Evolutionary conservation across 306 rosid genomes (phyloP), one percentile per base, ranked within the genome.

Genomic region (Boehmeria nivea): DNA sequence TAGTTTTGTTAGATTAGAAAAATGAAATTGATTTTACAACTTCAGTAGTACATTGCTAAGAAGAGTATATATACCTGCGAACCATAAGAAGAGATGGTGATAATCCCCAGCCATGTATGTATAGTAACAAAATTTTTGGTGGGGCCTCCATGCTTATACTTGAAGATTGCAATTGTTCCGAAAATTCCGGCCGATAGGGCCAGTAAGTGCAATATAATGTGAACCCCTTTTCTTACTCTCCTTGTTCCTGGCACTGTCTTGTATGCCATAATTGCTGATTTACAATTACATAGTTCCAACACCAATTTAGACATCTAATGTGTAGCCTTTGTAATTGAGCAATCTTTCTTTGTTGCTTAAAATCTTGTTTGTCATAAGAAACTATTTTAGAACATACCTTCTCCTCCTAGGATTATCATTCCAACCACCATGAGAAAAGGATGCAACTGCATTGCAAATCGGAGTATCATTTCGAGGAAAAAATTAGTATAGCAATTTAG

Each of bases 41-140:
- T n/a, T n/a, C n/a, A n/a, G n/a, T n/a, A n/a, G n/a, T n/a, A n/a
- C n/a, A n/a, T n/a, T n/a, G n/a, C n/a, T n/a, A n/a, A n/a, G n/a
- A n/a, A n/a, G n/a, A n/a, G n/a, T n/a, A n/a, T n/a, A n/a, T 15
- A 15, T 74, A 86, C 95, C 81, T 83, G 88, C 9, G 76, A 49
- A 28, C 66, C 88, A 46, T 68, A 78, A 4, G 66, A 42, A 31
- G 40, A 81, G 2, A 83, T 59, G 70, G 86, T 62, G 14, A 63
- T 63, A 0, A 87, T 78, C 43, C 93, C 88, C 3, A 81, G 38
- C 91, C 91, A 87, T 55, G 95, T 83, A 52, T 87, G 93, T 12
- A 83, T 56, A 13, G 84, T 65, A 23, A 12, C 58, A 63, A 83
- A 63, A 47, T 81, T 2, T 2, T 63, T 14, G 3, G 3, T 13